phyloP scores from a whole-genome alignment of 371 early-diverging fungal species.

The Syncephalis plumigaleata region DNA sequence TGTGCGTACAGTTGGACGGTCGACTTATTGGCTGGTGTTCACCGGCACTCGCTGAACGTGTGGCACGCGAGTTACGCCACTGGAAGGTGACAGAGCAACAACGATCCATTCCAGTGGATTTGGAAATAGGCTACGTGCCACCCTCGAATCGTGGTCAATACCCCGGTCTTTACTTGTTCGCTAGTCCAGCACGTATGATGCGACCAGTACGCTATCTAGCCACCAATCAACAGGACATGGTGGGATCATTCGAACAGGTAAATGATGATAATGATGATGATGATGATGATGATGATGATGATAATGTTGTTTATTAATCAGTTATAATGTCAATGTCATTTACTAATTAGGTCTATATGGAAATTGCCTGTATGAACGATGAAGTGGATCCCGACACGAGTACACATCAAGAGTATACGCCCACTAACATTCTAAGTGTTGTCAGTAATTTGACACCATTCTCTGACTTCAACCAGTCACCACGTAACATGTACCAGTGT shows the following conservation, averaged over 20 bases:
- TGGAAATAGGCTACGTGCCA: slow-evolving; percentile 88
- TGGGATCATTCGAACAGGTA: slow-evolving; percentile 91
- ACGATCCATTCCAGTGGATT: slow-evolving; percentile 33
- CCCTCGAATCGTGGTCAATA: slow-evolving; percentile 82
- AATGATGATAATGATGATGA: no score
- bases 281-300: no score
- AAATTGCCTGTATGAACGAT: slow-evolving; percentile 88
- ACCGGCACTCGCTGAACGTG: slow-evolving; percentile 37
- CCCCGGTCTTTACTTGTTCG: slow-evolving; percentile 89
- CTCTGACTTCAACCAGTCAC: not conserved
- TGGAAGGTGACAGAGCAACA: slow-evolving; percentile 47
- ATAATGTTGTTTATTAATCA: no score
- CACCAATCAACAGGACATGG: slow-evolving; percentile 61
- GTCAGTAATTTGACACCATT: not conserved
- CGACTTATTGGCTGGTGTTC: slow-evolving; percentile 80
- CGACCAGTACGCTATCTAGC: slow-evolving; percentile 87
- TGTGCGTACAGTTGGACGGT: slow-evolving; percentile 89
- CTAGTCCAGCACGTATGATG: slow-evolving; percentile 81
- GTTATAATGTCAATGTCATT: no score
- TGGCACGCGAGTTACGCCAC: slow-evolving; percentile 56
- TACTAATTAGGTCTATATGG: slow-evolving; percentile 98
- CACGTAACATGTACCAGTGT: not conserved
- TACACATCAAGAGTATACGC: not conserved
- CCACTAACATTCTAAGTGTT: not conserved
- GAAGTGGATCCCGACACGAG: slow-evolving; percentile 60